These are phyloP conservation scores for Globisporangium megalacanthum DNA, from an alignment of 352 stramenopile genomes.

Conservation along the genomic window DNA sequence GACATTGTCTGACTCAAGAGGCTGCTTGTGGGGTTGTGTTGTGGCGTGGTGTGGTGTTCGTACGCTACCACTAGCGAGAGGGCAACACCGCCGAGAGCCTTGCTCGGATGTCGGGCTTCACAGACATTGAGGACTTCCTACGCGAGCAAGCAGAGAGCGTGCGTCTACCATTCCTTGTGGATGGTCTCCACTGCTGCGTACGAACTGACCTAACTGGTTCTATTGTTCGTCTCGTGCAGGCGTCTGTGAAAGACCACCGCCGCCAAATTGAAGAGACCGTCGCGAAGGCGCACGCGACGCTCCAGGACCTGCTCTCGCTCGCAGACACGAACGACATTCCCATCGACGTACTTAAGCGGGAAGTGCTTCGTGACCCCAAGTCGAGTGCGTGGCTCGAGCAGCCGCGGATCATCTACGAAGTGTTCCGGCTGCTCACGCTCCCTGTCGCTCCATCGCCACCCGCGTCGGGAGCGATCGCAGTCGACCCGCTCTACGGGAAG, in stretches of 20 bases:
- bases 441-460: conserved; percentile 21
- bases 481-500: conserved; percentile 69
- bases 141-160: conserved; percentile 80
- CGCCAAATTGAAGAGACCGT: conserved; percentile 82
- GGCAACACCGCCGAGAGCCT: conserved; percentile 70
- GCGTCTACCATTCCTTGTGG: conserved; percentile 13
- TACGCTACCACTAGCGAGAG: conserved; percentile 36
- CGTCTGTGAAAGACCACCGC: conserved; percentile 82
- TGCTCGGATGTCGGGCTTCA: conserved; percentile 45
- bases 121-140: conserved; percentile 74
- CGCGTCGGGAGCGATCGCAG: conserved; percentile 13
- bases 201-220: background rate
- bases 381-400: conserved; percentile 70
- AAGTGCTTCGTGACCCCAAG: conserved; percentile 69
- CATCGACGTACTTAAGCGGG: conserved; percentile 70
- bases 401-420: conserved; percentile 77
- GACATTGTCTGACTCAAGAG: too few relatives aligned
- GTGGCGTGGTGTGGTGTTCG: too few relatives aligned
- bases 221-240: conserved; percentile 22
- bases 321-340: conserved; percentile 60
- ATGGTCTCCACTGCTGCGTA: too few relatives aligned
- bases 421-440: conserved; percentile 68
- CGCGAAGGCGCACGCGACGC: conserved; percentile 41
- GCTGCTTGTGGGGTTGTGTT: too few relatives aligned
- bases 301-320: conserved; percentile 61